Conservation (phyloP, 1,139 yeast genomes). For the Candida albicans region DNA sequence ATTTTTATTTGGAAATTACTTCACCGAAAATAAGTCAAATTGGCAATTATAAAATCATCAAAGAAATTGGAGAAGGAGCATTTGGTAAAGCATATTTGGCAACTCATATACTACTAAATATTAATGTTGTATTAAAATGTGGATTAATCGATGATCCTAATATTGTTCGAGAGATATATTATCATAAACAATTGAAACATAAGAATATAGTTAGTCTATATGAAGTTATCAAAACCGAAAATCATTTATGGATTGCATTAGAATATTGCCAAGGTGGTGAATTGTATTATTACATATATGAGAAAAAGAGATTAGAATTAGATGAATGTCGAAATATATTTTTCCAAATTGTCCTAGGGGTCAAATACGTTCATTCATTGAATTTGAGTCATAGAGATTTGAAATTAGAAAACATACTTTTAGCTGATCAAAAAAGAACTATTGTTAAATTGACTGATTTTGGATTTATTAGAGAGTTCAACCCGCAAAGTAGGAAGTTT, state of each 20-base stretch:
- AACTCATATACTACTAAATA: slow-evolving; percentile 66
- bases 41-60: slow-evolving; percentile 72
- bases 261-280: slow-evolving; percentile 94
- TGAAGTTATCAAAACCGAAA: slow-evolving; percentile 82
- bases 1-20: slow-evolving; percentile 56
- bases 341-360: slow-evolving; percentile 79
- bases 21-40: slow-evolving; percentile 56
- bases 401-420: slow-evolving; percentile 78
- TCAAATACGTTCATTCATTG: slow-evolving; percentile 77
- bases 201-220: slow-evolving; percentile 82
- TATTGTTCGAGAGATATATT: slow-evolving; percentile 88
- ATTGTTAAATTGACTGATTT: slow-evolving; percentile 80
- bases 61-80: slow-evolving; percentile 84
- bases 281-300: slow-evolving; percentile 69
- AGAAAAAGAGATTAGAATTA: slow-evolving; percentile 51
- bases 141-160: slow-evolving; percentile 84
- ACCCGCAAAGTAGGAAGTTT: slow-evolving; percentile 50
- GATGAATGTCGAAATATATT: slow-evolving; percentile 62
- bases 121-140: slow-evolving; percentile 82
- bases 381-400: slow-evolving; percentile 89
- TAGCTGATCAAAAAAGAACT: slow-evolving; percentile 62
- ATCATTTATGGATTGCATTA: slow-evolving; percentile 78
- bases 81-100: slow-evolving; percentile 93
- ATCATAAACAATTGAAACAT: slow-evolving; percentile 80
- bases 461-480: slow-evolving; percentile 85